Evolutionary conservation across 768 basidiomycete genomes (phyloP).

Genomic region (Pleurotus ostreatus): DNA sequence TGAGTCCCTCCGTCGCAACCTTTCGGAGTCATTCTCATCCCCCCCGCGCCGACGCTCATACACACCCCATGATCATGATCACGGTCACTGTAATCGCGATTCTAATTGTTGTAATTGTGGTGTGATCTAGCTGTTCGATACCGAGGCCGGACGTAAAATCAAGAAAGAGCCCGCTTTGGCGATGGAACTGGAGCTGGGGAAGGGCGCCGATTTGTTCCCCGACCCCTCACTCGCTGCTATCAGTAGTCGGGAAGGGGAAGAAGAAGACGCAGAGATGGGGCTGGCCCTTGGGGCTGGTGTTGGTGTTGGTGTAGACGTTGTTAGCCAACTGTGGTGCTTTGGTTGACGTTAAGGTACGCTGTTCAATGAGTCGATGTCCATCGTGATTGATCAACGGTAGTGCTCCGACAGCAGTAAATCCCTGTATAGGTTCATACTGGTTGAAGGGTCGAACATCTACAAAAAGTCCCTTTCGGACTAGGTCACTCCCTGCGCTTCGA

Average conservation of each 20-base stretch:
- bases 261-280: background rate
- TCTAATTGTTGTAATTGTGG: background rate
- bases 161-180: slow-evolving; percentile 71
- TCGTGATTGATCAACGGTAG: too few relatives aligned
- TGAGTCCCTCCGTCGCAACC: slow-evolving; percentile 28
- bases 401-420: too few relatives aligned
- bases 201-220: slow-evolving; percentile 25
- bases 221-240: background rate
- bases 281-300: too few relatives aligned
- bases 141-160: slow-evolving; percentile 74
- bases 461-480: too few relatives aligned
- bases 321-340: slow-evolving; percentile 9
- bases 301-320: background rate
- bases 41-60: background rate
- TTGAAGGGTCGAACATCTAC: too few relatives aligned
- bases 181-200: slow-evolving; percentile 31
- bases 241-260: slow-evolving; percentile 3
- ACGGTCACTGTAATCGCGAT: too few relatives aligned
- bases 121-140: slow-evolving; percentile 70
- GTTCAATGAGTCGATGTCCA: too few relatives aligned
- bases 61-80: too few relatives aligned
- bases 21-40: background rate
- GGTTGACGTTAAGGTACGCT: background rate
- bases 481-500: too few relatives aligned
- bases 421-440: too few relatives aligned